These are phyloP conservation scores for Chrysoporthe deuterocubensis DNA, from an alignment of 2,329 filamentous ascomycete species.

Conservation along the genomic window DNA sequence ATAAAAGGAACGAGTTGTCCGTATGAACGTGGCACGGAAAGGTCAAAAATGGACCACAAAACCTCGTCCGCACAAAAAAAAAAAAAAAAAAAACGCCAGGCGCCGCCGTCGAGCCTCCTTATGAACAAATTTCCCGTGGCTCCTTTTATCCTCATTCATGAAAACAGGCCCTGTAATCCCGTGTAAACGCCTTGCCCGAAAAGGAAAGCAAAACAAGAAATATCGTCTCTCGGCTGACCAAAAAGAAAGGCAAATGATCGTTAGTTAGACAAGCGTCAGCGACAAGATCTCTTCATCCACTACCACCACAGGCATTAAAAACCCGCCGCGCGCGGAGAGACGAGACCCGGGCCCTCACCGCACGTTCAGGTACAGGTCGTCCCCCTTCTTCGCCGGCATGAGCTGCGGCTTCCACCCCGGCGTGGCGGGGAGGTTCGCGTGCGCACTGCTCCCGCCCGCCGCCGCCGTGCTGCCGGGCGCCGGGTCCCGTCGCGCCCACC, in stretches of 20 bases:
- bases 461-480: constrained; percentile 5
- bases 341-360: constrained; percentile 39
- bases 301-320: too few species aligned
- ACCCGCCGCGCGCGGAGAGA: too few species aligned
- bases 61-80: neutral
- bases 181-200: too few species aligned
- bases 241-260: too few species aligned
- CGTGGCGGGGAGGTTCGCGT: constrained; percentile 46
- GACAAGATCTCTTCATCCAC: too few species aligned
- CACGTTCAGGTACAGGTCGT: constrained; percentile 66
- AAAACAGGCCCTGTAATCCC: too few species aligned
- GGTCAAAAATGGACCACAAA: neutral
- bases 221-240: too few species aligned
- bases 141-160: neutral
- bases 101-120: neutral
- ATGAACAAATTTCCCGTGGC: neutral
- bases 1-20: too few species aligned
- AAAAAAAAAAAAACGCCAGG: neutral
- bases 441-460: constrained; percentile 15
- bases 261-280: too few species aligned
- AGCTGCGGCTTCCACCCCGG: constrained; percentile 67
- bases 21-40: neutral
- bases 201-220: too few species aligned
- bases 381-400: constrained; percentile 68
- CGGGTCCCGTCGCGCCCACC: neutral